Percentiles rank a stretch among this genome's conserved stretches.
These are phyloP conservation scores for Ophiostoma fasciatum DNA, from an alignment of 2,329 filamentous ascomycete species.

Conservation along the genomic window DNA sequence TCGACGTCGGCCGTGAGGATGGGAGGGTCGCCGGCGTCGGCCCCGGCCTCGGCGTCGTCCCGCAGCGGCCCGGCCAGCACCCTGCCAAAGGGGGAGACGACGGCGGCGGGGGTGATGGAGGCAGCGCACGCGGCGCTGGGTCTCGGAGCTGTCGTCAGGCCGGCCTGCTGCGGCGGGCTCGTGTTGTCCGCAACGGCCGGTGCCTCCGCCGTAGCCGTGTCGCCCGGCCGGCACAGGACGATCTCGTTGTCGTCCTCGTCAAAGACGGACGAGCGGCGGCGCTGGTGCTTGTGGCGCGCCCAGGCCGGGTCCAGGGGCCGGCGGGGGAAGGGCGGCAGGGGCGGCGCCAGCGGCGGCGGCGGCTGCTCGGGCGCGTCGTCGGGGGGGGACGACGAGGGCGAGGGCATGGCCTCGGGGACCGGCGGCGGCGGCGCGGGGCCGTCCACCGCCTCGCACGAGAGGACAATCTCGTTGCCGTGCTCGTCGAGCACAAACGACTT, in stretches of 20 bases:
- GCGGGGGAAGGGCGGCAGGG: slow-evolving; percentile 3
- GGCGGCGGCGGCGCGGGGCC: no score
- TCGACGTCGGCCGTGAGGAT: slow-evolving; percentile 63
- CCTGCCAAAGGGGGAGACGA: slow-evolving; percentile 67
- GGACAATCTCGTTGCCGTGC: slow-evolving; percentile 32
- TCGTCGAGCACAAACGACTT: slow-evolving; percentile 31
- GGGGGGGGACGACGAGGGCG: not conserved
- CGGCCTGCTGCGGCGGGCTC: not conserved
- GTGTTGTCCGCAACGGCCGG: not conserved
- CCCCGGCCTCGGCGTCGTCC: slow-evolving; percentile 52
- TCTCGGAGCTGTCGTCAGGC: no score
- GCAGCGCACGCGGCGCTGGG: no score
- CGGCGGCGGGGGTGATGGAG: slow-evolving; percentile 20
- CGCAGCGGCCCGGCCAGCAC: slow-evolving; percentile 68
- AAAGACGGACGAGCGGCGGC: slow-evolving; percentile 11
- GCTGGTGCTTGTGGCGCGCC: slow-evolving; percentile 5
- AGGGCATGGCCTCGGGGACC: not conserved
- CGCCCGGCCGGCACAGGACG: slow-evolving; percentile 18
- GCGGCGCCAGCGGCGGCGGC: not conserved
- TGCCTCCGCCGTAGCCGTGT: no score
- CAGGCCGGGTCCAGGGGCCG: slow-evolving; percentile 1
- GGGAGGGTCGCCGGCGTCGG: no score
- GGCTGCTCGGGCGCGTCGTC: not conserved
- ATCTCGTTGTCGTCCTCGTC: slow-evolving; percentile 28
- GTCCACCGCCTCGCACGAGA: slow-evolving; percentile 13